Evolutionary conservation across 495 filamentous ascomycete genomes (phyloP).

Genomic region (Neurospora cerealis): DNA sequence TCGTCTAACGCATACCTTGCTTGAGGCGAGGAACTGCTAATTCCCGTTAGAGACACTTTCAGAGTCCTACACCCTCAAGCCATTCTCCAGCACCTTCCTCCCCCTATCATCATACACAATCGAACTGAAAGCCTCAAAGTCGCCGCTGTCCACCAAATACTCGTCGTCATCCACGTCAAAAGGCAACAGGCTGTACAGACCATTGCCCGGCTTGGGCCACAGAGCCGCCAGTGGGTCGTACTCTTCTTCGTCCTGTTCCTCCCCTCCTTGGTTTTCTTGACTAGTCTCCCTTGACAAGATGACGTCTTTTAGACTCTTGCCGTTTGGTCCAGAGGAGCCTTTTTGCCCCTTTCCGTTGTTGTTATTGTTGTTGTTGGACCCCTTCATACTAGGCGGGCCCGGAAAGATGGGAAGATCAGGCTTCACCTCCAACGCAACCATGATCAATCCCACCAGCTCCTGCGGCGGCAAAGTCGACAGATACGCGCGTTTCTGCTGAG

Average conservation of each 20-base stretch:
- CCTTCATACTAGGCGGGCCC: not conserved
- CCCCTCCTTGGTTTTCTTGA: conserved; percentile 1
- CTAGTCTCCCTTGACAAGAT: not conserved
- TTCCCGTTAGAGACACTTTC: not conserved
- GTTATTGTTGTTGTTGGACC: not conserved
- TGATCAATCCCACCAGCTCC: conserved; percentile 23
- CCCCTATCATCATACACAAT: conserved; percentile 35
- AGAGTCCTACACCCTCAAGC: conserved; percentile 16
- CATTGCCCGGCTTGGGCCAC: conserved; percentile 58
- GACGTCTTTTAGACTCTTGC: conserved; percentile 3
- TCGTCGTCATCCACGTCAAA: conserved; percentile 35
- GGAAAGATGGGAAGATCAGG: conserved; percentile 37
- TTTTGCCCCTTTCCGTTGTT: not conserved
- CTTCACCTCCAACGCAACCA: conserved; percentile 22
- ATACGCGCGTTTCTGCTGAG: conserved; percentile 28
- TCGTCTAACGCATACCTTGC: not conserved
- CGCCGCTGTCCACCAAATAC: conserved; percentile 32
- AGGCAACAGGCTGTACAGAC: conserved; percentile 34
- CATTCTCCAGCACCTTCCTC: conserved; percentile 26
- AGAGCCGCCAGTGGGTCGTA: conserved; percentile 41
- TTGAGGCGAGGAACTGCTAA: not conserved
- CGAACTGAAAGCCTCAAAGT: conserved; percentile 45
- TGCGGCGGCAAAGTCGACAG: conserved; percentile 26
- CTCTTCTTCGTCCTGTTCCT: conserved; percentile 15
- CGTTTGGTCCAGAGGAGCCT: not conserved